A percentile compares a stretch with the other conserved stretches of the same genome.
phyloP scores from a whole-genome alignment of 768 basidiomycete species.

The Lactarius akahatsu region DNA sequence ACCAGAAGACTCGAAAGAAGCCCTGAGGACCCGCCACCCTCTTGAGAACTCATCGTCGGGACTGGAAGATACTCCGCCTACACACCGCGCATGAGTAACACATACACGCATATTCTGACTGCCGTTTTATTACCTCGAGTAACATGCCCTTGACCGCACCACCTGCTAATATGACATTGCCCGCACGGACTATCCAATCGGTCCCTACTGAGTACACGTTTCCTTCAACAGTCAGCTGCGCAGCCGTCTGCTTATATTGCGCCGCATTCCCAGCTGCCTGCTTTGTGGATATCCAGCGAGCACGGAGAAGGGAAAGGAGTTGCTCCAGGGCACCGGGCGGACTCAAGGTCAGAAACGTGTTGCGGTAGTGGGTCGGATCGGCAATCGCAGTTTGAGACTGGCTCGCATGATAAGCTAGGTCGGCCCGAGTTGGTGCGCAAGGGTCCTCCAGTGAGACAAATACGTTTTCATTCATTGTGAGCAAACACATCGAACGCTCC shows the following conservation, averaged over 20 bases:
- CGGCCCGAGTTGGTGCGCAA: slow-evolving; percentile 62
- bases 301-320: slow-evolving; percentile 67
- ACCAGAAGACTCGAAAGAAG: slow-evolving; percentile 72
- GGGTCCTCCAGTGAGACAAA: slow-evolving; percentile 81
- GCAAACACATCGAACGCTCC: slow-evolving; percentile 71
- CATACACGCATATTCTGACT: slow-evolving; percentile 5
- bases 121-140: slow-evolving; percentile 57
- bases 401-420: slow-evolving; percentile 48
- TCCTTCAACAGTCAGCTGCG: slow-evolving; percentile 71
- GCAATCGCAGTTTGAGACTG: slow-evolving; percentile 28
- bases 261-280: slow-evolving; percentile 36
- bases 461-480: slow-evolving; percentile 78
- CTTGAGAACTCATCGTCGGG: slow-evolving; percentile 61
- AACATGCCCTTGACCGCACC: slow-evolving; percentile 82
- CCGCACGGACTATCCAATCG: slow-evolving; percentile 79
- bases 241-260: slow-evolving; percentile 52
- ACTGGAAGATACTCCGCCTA: slow-evolving; percentile 84
- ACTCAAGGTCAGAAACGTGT: slow-evolving; percentile 71
- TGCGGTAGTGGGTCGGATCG: slow-evolving; percentile 60
- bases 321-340: slow-evolving; percentile 77
- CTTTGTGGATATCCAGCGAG: slow-evolving; percentile 70
- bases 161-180: slow-evolving; percentile 73
- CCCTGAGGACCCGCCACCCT: slow-evolving; percentile 66
- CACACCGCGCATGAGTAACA: background rate
- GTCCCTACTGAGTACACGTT: slow-evolving; percentile 71